phyloP scores from a whole-genome alignment of 805 yeast genomes.

The Wickerhamomyces strasburgensis region DNA sequence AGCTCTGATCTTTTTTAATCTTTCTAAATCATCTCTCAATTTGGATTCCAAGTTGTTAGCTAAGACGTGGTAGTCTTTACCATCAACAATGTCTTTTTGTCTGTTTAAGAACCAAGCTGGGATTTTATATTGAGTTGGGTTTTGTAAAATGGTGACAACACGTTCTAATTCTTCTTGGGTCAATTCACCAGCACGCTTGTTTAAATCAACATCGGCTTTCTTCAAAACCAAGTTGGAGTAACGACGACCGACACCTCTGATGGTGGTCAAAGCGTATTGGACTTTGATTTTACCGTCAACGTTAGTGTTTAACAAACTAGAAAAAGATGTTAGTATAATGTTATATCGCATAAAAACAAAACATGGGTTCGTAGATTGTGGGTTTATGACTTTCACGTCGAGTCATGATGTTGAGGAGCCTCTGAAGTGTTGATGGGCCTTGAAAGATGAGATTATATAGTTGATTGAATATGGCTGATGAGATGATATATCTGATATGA shows the following conservation, averaged over 20 bases:
- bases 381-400: no score
- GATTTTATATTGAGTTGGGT: constrained; percentile 98
- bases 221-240: constrained; percentile 99
- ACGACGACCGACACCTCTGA: constrained; percentile 99
- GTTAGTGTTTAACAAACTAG: constrained; percentile 98
- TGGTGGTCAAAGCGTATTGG: constrained; percentile 99
- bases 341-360: neutral
- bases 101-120: constrained; percentile 99
- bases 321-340: constrained; percentile 33
- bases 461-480: no score
- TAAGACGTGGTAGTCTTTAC: constrained; percentile 98
- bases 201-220: constrained; percentile 98
- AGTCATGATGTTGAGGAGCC: no score
- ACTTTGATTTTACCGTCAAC: constrained; percentile 99
- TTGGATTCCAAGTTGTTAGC: constrained; percentile 99
- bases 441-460: neutral
- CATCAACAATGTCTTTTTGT: constrained; percentile 97
- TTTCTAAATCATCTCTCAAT: constrained; percentile 99
- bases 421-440: neutral
- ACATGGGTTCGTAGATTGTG: no score
- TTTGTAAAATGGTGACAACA: constrained; percentile 99
- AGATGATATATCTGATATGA: no score
- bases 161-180: constrained; percentile 99
- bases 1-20: constrained; percentile 99
- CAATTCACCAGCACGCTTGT: constrained; percentile 99